Base-by-base conservation (phyloP, 139 green algal species). In the Penium margaritaceum region DNA sequence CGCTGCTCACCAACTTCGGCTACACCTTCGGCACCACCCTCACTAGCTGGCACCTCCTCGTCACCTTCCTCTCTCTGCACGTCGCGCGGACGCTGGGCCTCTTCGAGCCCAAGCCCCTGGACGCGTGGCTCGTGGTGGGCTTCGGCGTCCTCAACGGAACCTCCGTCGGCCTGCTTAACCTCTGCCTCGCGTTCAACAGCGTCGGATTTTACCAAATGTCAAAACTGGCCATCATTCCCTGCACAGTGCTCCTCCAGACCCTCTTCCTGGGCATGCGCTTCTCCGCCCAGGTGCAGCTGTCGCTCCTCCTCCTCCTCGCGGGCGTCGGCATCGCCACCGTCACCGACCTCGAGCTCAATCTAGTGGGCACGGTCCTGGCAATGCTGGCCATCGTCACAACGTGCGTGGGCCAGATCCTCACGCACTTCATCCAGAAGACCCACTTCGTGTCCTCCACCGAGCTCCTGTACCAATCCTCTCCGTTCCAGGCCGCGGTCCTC, bases 151-250 rank as follows among this genome's bases (percentile, higher is more conserved):
- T 84, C 43, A 80, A 84, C 24, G 71, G 78, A 38, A 32, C 72
- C 36, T 83, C 72, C 34, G 80, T 86, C 44, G 81, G 65, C 36
- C 70, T 86, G 7, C 67, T 86, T 1, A 86, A 86, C 57, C 74
- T 86, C 6, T 76, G 41, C 5, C 55, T 85, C 3, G 80, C 76
- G 30, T 85, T 83, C 67, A 85, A 85, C 57, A 83, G 72, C 6
- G 78, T 86, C 0, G 81, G 81, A 14, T 86, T 86, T 60, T 86
- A 86, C 66, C 81, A 84, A 73, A 86, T 86, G 81, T 83, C 81
- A 24, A 86, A 87, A 67, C 67, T 87, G 14, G 78, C 72, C 24
- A 87, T 87, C 63, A 87, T 87, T 44, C 82, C 82, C 3, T 85
- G 51, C 51, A 87, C 82, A 17, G 82, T 87, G 14, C 29, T 67